Base-by-base conservation (phyloP, 495 filamentous ascomycete species). In the Chaetomium fimeti region DNA sequence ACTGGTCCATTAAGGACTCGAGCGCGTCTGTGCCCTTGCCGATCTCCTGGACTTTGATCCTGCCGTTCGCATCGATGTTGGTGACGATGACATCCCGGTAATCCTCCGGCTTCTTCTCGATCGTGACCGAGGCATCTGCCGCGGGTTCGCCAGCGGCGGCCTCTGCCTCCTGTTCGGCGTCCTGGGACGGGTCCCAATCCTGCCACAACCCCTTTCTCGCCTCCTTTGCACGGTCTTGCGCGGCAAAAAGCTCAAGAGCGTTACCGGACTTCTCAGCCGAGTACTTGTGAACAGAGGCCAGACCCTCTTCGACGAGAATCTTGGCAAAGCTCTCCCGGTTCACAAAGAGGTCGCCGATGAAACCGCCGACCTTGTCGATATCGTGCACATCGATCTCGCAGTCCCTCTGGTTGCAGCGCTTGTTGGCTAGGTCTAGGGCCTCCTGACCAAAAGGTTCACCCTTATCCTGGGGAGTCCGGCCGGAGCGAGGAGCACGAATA, bases 301-400 rank as follows among this genome's bases (percentile, higher is more conserved):
- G 77, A 54, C 95, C 95, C 77, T 98, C 95, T 76, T 98, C 94
- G 3, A 98, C 84, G 8, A 99, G 87, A 13, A 91, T 73, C 79
- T 96, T 97, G 68, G 94, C 91, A 77, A 99, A 93, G 79, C 91
- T 97, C 77, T 97, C 93, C 47, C 93, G 91, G 81, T 93, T 94
- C 71, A 98, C 82, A 69, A 93, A 97, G 2, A 99, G 84, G 18
- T 89, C 90, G 54, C 95, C 95, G 67, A 99, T 97, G 81, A 99
- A 99, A 60, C 93, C 95, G 68, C 95, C 95, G 38, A 91, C 87
- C 80, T 96, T 96, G 79, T 99, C 95, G 59, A 91, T 90, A 71
- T 92, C 92, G 76, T 96, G 89, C 12, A 99, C 87, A 64, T 98
- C 92, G 63, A 99, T 91, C 78, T 98, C 94, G 48, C 96, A 93